Conservation (phyloP, 176 grass and related monocot species). For the Oryza coarctata region DNA sequence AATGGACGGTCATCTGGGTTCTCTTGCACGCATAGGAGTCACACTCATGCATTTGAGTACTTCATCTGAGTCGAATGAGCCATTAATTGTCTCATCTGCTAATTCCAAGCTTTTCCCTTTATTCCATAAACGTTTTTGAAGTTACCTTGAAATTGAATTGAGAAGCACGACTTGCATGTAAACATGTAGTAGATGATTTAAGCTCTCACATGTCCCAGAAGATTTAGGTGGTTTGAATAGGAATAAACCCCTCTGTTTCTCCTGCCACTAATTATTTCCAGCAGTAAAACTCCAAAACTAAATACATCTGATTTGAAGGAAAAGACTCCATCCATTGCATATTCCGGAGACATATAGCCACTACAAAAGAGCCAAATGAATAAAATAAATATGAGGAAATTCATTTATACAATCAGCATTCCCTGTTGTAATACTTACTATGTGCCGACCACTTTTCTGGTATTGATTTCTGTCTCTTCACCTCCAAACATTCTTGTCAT, state of each 20-base stretch:
- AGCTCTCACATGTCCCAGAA: slow-evolving; percentile 51
- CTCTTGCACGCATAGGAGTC: slow-evolving; percentile 63
- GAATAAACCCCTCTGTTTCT: slow-evolving; percentile 62
- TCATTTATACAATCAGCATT: slow-evolving; percentile 8
- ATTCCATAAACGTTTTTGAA: slow-evolving; percentile 38
- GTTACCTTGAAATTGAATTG: neutral
- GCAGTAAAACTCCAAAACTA: slow-evolving; percentile 62
- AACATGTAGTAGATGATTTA: slow-evolving; percentile 13
- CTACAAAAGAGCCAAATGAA: slow-evolving; percentile 36
- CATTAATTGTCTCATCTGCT: slow-evolving; percentile 57
- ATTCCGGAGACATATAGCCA: slow-evolving; percentile 71
- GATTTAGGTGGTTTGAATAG: slow-evolving; percentile 44
- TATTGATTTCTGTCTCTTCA: slow-evolving; percentile 68
- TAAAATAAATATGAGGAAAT: neutral
- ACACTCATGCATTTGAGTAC: slow-evolving; percentile 50
- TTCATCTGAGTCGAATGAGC: slow-evolving; percentile 44
- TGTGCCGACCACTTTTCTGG: slow-evolving; percentile 72
- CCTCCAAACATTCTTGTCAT: slow-evolving; percentile 76
- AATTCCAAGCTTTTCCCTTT: slow-evolving; percentile 50
- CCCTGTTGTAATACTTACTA: slow-evolving; percentile 57
- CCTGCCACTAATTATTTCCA: slow-evolving; percentile 69
- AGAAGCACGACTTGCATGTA: neutral
- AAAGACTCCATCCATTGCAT: slow-evolving; percentile 67
- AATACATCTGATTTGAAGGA: slow-evolving; percentile 73
- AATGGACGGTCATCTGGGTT: slow-evolving; percentile 59